Conservation (phyloP, 2,329 filamentous ascomycete species). For the Sodiomyces alkalinus region DNA sequence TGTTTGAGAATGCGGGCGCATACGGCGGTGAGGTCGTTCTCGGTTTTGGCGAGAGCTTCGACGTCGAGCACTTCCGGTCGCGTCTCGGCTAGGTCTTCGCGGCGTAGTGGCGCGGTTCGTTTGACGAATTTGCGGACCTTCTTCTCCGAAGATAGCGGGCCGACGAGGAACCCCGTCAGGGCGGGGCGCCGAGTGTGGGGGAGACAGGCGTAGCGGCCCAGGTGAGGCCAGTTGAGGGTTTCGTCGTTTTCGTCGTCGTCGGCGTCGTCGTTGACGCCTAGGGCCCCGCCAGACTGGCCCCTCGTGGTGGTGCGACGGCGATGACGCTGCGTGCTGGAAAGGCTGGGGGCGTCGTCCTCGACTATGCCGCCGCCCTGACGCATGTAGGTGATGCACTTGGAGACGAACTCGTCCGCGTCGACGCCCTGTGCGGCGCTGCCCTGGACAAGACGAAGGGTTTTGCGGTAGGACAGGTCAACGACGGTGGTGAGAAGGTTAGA, state of each 20-base stretch:
- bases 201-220: conserved; percentile 65
- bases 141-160: conserved; percentile 80
- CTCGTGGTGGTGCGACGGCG: conserved; percentile 18
- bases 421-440: conserved; percentile 62
- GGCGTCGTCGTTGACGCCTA: conserved; percentile 27
- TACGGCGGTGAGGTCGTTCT: conserved; percentile 63
- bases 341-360: conserved; percentile 32
- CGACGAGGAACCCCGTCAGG: conserved; percentile 70
- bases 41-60: conserved; percentile 61
- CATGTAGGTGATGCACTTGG: conserved; percentile 84
- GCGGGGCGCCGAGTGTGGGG: conserved; percentile 60
- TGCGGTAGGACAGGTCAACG: conserved; percentile 67
- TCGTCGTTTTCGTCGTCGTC: conserved; percentile 60
- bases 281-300: conserved; percentile 11
- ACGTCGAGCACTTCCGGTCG: conserved; percentile 64
- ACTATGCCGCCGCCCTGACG: conserved; percentile 43
- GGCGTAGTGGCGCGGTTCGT: conserved; percentile 54
- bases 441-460: conserved; percentile 57
- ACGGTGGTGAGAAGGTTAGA: conserved; percentile 71
- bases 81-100: conserved; percentile 52
- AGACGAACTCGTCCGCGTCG: conserved; percentile 82
- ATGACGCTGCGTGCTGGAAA: conserved; percentile 33
- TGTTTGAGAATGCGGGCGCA: conserved; percentile 59
- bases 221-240: conserved; percentile 69
- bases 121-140: conserved; percentile 57